Evolutionary conservation across 2,329 filamentous ascomycete species (phyloP).

Genomic region (Pleoardoris graminearum): DNA sequence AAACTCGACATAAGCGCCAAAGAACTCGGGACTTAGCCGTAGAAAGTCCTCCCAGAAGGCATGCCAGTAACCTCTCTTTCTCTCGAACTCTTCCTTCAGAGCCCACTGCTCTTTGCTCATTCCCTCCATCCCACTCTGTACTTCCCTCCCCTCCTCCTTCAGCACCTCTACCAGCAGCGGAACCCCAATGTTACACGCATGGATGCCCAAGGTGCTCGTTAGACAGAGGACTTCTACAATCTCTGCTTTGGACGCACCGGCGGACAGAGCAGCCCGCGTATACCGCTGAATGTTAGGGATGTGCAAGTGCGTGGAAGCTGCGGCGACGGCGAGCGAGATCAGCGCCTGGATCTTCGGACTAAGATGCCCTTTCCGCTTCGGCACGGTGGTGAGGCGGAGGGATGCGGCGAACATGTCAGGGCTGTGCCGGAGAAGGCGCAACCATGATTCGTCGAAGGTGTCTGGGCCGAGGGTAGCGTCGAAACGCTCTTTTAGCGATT

Average conservation of each 20-base stretch:
- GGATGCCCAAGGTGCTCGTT: slow-evolving; percentile 51
- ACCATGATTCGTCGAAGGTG: slow-evolving; percentile 34
- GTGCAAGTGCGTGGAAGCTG: slow-evolving; percentile 52
- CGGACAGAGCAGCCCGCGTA: slow-evolving; percentile 44
- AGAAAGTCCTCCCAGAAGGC: slow-evolving; percentile 52
- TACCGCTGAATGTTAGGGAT: slow-evolving; percentile 49
- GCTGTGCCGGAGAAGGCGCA: slow-evolving; percentile 28
- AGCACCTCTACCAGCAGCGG: slow-evolving; percentile 53
- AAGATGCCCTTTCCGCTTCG: slow-evolving; percentile 41
- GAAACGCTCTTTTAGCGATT: slow-evolving; percentile 29
- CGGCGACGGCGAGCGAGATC: slow-evolving; percentile 51
- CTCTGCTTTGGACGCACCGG: slow-evolving; percentile 48
- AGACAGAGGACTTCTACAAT: slow-evolving; percentile 54
- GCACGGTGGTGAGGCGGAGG: slow-evolving; percentile 32
- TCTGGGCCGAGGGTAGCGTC: slow-evolving; percentile 26
- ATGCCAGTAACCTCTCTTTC: slow-evolving; percentile 54
- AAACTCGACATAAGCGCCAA: slow-evolving; percentile 54
- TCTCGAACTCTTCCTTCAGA: slow-evolving; percentile 50
- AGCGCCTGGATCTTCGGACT: slow-evolving; percentile 49
- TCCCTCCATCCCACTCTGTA: slow-evolving; percentile 30
- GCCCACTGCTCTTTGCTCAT: slow-evolving; percentile 44
- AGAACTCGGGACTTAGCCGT: slow-evolving; percentile 52
- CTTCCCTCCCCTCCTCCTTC: slow-evolving; percentile 48
- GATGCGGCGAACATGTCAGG: slow-evolving; percentile 37
- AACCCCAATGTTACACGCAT: slow-evolving; percentile 53